phyloP scores from a whole-genome alignment of 805 yeast genomes.

The Wickerhamomyces ciferrii region DNA sequence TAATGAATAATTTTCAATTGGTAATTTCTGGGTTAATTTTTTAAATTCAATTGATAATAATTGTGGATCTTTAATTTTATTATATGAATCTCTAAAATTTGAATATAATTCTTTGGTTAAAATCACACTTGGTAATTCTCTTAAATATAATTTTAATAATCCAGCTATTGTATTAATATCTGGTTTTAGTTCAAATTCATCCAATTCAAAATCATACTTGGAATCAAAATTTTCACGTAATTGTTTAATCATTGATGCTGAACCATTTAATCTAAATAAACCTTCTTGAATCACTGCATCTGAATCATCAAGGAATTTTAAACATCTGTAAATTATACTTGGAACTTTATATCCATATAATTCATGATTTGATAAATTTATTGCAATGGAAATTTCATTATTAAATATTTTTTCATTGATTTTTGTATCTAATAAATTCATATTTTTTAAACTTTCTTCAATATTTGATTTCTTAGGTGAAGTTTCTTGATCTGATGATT shows the following conservation, averaged over 20 bases:
- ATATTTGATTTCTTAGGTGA: constrained; percentile 13
- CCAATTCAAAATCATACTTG: constrained; percentile 64
- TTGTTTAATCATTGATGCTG: constrained; percentile 67
- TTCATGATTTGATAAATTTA: constrained; percentile 43
- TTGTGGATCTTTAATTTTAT: constrained; percentile 25
- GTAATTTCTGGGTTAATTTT: constrained; percentile 34
- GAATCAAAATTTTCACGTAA: constrained; percentile 66
- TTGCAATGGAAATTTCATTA: constrained; percentile 48
- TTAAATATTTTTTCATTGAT: constrained; percentile 54
- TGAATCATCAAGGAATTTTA: constrained; percentile 57
- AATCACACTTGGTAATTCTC: constrained; percentile 71
- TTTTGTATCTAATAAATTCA: constrained; percentile 18
- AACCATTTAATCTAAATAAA: constrained; percentile 85
- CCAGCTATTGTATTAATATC: constrained; percentile 90
- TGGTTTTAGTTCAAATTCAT: constrained; percentile 29
- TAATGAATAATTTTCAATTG: constrained; percentile 51
- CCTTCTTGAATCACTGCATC: constrained; percentile 87
- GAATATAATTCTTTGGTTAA: constrained; percentile 47
- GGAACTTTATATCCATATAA: constrained; percentile 49
- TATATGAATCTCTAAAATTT: constrained; percentile 32
- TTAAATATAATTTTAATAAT: constrained; percentile 70
- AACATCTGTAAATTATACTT: constrained; percentile 69
- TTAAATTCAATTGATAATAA: constrained; percentile 25
- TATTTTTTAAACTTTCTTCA: constrained; percentile 23
- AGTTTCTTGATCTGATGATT: constrained; percentile 1